phyloP scores from a whole-genome alignment of 23 red algal species.

The Gracilaria caudata region DNA sequence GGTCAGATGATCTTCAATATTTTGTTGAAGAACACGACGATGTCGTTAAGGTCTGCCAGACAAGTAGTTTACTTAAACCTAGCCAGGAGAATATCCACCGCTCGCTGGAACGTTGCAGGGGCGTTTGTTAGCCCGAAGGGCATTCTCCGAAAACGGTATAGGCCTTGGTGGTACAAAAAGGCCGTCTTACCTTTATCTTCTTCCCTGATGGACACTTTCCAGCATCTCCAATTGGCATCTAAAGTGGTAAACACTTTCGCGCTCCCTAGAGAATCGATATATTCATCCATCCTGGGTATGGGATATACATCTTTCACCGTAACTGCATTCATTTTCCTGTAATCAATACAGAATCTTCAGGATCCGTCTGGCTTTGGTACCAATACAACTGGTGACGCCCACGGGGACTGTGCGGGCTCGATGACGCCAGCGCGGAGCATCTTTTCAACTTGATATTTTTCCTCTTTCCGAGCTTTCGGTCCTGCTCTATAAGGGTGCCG shows the following conservation, averaged over 20 bases:
- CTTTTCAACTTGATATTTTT: neutral
- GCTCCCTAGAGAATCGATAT: conserved; percentile 12
- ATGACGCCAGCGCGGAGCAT: conserved; percentile 21
- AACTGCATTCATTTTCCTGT: conserved; percentile 11
- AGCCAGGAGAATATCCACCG: conserved; percentile 22
- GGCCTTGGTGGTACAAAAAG: neutral
- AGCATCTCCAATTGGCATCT: conserved; percentile 14
- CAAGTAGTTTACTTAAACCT: neutral
- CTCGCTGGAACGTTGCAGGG: conserved; percentile 53
- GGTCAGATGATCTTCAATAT: neutral
- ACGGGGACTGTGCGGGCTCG: neutral
- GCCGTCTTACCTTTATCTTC: conserved; percentile 21
- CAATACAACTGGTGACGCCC: conserved; percentile 27
- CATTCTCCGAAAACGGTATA: conserved; percentile 18
- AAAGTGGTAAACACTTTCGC: conserved; percentile 14
- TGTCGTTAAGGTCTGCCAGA: conserved; percentile 18
- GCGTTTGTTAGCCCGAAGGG: conserved; percentile 21
- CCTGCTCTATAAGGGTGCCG: conserved; percentile 9
- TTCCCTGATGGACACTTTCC: neutral
- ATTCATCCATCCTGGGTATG: conserved; percentile 46
- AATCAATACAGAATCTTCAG: conserved; percentile 42
- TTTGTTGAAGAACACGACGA: conserved; percentile 25
- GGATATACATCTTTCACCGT: conserved; percentile 32
- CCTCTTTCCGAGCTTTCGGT: conserved; percentile 10
- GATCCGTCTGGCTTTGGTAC: conserved; percentile 19